Base-by-base conservation (phyloP, 768 basidiomycete genomes). In the Harrya chromipes region DNA sequence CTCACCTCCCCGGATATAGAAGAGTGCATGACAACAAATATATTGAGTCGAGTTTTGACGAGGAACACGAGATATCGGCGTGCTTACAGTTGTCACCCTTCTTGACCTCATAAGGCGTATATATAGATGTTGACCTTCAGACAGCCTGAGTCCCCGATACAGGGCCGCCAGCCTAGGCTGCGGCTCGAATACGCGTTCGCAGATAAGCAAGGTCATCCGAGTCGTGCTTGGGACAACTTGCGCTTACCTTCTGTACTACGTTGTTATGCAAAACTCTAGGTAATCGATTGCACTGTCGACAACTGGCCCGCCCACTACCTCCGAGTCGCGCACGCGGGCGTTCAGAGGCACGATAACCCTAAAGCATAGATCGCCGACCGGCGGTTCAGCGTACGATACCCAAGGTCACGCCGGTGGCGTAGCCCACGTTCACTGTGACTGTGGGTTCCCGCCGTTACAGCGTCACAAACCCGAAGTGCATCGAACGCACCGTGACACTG, bases 101-200 rank as follows among this genome's bases (percentile, higher is more conserved):
- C 29, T 72, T 76, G 4, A 76, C 73, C 7, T 73, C 72, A 6
- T 70, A 65, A 3, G 84, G 83, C 10, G 79, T 65, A 49, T 84
- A 85, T 12, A 86, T 72, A 59, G n/a, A 84, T 68, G 41, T 84
- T 84, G 29, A 85, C 23, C 6, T 6, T n/a, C n/a, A n/a, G 63
- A 54, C 82, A 85, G 53, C 85, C 83, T n/a, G n/a, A n/a, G n/a
- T n/a, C 65, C 85, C 83, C 37, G 76, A 78, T 11, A 84, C 83
- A 12, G 81, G 80, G 24, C 83, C 82, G 41, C 83, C 82, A 20
- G 77, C 73, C 57, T 82, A n/a, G n/a, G n/a, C 82, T 9, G 77
- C 78, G 17, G 40, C 78, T 82, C 35, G 36, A 20, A 26, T 24
- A 21, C n/a, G 17, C 1, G 14, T 12, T 9, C 16, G 40, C 9